Base-by-base conservation (phyloP, 129 eudicot species). In the Flaveria trinervia region DNA sequence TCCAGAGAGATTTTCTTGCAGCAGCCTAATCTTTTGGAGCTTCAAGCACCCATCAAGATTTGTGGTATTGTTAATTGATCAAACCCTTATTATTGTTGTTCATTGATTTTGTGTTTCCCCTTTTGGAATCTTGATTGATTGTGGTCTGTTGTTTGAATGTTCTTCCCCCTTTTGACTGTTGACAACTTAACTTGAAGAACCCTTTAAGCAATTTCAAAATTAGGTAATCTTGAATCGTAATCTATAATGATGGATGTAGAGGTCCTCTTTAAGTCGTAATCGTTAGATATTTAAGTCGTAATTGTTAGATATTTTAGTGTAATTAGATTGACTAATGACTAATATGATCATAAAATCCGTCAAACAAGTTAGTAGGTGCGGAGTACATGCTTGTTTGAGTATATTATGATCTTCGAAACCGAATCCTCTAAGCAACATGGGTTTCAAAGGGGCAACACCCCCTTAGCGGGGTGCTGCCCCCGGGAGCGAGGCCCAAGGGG, bases 31-130 rank as follows among this genome's bases (percentile, higher is more conserved):
- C 79, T 86, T 1, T 77, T 86, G 59, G 85, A 86, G 44, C 85
- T 83, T 83, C 80, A 83, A 60, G 85, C 89, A 7, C 89, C 89
- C 73, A 83, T 86, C 76, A 86, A 88, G 73, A 88, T 88, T 74
- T 88, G 88, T 65, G 91, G 91, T 87, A 87, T 64, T 33, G 3
- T 33, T 10, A 1, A 16, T n/a, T 5, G 5, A 49, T 49, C 5
- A 49, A 49, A 49, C 23, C 23, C 49, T 70, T 10, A 41, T 30
- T 39, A 15, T 43, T 17, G 3, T 76, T 64, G 16, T 28, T 28
- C 33, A 5, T 20, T 8, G n/a, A 22, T 56, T 78, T 49, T 51
- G 18, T 70, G 7, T 59, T 67, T 67, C n/a, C 14, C 23, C 23
- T 22, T 52, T 3, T 20, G 13, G 22, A 14, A n/a, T 33, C 57